A percentile compares a stretch with the other conserved stretches of the same genome.
phyloP scores from a whole-genome alignment of 2,329 filamentous ascomycete genomes.

The Tolypocladium nubicola region DNA sequence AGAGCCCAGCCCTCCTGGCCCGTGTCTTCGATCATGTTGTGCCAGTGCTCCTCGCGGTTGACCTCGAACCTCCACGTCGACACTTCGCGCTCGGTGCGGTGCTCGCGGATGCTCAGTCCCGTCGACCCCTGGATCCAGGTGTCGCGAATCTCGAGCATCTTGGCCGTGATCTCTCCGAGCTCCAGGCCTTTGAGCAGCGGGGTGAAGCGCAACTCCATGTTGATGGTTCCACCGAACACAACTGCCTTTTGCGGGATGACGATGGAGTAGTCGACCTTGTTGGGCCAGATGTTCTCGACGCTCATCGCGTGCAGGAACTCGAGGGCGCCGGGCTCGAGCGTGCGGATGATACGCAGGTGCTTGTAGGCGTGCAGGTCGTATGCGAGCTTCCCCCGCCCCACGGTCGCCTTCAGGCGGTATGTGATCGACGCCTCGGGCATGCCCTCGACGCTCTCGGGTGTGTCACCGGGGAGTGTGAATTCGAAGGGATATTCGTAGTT shows the following conservation, averaged over 20 bases:
- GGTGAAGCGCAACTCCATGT: slow-evolving; percentile 76
- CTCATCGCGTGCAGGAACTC: slow-evolving; percentile 83
- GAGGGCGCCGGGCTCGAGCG: slow-evolving; percentile 62
- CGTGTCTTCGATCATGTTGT: slow-evolving; percentile 57
- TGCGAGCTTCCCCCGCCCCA: slow-evolving; percentile 76
- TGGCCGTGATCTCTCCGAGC: slow-evolving; percentile 72
- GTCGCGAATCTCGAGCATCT: slow-evolving; percentile 70
- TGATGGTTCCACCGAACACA: slow-evolving; percentile 80
- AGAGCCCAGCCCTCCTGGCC: slow-evolving; percentile 56
- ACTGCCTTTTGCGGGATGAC: slow-evolving; percentile 89
- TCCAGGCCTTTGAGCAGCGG: slow-evolving; percentile 81
- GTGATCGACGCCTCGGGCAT: slow-evolving; percentile 76
- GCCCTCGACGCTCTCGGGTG: slow-evolving; percentile 84
- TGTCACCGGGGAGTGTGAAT: slow-evolving; percentile 58
- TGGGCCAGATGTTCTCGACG: slow-evolving; percentile 94
- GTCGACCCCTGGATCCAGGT: slow-evolving; percentile 41
- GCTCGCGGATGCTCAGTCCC: slow-evolving; percentile 38
- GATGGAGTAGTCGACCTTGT: slow-evolving; percentile 95
- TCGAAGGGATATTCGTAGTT: slow-evolving; percentile 84
- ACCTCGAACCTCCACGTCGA: slow-evolving; percentile 46
- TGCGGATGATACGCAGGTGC: slow-evolving; percentile 67
- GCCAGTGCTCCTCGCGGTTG: slow-evolving; percentile 51
- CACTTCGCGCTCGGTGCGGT: slow-evolving; percentile 56
- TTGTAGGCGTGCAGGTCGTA: slow-evolving; percentile 79
- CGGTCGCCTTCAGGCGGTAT: slow-evolving; percentile 84